Evolutionary conservation across 2,329 filamentous ascomycete species (phyloP), one percentile per base, ranked within the genome.

Genomic region (Ilyonectria sp.): DNA sequence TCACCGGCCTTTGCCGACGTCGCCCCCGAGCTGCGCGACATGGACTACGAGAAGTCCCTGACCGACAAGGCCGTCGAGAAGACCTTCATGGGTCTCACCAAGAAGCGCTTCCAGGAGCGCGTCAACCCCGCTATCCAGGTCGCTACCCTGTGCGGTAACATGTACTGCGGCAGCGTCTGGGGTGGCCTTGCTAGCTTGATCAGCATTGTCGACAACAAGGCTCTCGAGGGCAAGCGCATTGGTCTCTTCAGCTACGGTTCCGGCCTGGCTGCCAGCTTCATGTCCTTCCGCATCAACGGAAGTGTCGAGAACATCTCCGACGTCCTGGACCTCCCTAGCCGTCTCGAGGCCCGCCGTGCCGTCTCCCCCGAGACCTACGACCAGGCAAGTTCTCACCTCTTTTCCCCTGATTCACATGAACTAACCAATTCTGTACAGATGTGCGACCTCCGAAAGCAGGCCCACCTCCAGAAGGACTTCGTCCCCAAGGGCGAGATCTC

Each of bases 61-160:
- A 90, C 89, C 69, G 93, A 96, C 86, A 95, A 94, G 87, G 88
- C 86, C 60, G 88, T 96, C 44, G 93, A 96, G 87, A 96, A 95
- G 90, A 92, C 91, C 69, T 96, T 96, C 82, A 93, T 96, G 91
- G 86, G 80, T 65, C 86, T 95, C 75, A 91, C 92, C 81, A 95
- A 96, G 90, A 95, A 95, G 88, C 89, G 89, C 75, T 95, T 93
- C 84, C 88, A 90, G 79, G 92, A 95, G 83, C 91, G 93, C 76
- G 91, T 96, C 75, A 86, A 87, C 79, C 92, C 92, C 59, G 85
- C 87, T 76, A 91, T 93, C 79, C 88, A 94, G 82, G 91, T 94
- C 40, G 90, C 93, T 73, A 95, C 93, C 71, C 89, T 92, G 80
- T 93, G 91, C 81, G 90, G 88, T 73, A 90, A 90, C 86, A 90